Evolutionary conservation across 2,329 filamentous ascomycete genomes (phyloP).

Genomic region (Fusarium anthophilum): DNA sequence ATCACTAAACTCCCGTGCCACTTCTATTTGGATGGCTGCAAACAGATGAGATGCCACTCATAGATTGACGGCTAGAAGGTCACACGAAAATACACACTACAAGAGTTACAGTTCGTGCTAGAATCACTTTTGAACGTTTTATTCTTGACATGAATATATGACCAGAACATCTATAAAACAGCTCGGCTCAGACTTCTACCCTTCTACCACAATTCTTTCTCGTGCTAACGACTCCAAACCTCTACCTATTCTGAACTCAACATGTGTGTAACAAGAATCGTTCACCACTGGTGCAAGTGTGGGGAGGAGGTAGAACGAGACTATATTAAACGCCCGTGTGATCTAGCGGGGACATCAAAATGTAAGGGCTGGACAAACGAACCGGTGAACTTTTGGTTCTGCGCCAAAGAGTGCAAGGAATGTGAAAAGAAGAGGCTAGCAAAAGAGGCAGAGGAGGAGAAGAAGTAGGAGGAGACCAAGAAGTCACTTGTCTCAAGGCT

Average conservation of each 20-base stretch:
- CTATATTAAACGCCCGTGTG: not conserved
- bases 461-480: not conserved
- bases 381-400: not conserved
- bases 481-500: not conserved
- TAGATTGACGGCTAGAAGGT: fast-evolving
- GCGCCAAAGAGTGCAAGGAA: not conserved
- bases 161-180: not conserved
- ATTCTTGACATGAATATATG: not conserved
- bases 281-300: not conserved
- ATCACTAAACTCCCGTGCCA: not conserved
- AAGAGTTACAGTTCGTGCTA: not conserved
- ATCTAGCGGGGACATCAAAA: not conserved
- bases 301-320: not conserved
- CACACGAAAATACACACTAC: fast-evolving
- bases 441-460: not conserved
- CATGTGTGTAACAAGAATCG: not conserved
- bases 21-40: fast-evolving
- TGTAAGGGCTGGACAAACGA: not conserved
- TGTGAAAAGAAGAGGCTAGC: not conserved
- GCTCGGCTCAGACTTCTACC: not conserved
- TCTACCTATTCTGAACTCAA: not conserved
- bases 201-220: not conserved
- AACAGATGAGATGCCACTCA: not conserved
- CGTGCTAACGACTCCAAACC: fast-evolving
- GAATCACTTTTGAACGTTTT: not conserved